These are phyloP conservation scores for Mimosa pudica DNA, from an alignment of 306 rosid species.

Conservation along the genomic window DNA sequence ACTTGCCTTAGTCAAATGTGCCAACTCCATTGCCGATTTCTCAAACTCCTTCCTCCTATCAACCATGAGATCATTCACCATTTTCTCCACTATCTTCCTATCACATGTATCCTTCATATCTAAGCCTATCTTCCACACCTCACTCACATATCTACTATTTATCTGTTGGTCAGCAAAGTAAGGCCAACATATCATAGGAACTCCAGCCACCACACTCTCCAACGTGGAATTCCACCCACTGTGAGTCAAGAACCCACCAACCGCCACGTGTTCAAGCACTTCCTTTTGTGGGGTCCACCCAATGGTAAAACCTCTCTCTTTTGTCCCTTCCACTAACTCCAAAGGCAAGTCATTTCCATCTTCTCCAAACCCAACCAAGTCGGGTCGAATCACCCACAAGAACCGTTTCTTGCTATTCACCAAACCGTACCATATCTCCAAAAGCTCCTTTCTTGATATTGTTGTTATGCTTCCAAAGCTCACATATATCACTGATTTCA, in stretches of 20 bases:
- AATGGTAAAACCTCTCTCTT: constrained; percentile 11
- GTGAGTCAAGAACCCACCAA: constrained; percentile 27
- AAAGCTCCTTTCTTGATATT: background rate
- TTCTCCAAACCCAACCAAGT: background rate
- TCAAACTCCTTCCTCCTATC: background rate
- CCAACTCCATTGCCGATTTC: background rate
- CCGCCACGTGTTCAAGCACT: background rate
- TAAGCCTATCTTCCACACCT: constrained; percentile 20
- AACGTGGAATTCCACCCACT: constrained; percentile 24
- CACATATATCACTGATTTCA: constrained; percentile 43
- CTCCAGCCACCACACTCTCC: constrained; percentile 16
- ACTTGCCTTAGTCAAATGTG: background rate
- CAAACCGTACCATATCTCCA: constrained; percentile 51
- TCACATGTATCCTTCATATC: constrained; percentile 23
- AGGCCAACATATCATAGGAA: constrained; percentile 21
- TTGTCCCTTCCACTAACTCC: constrained; percentile 3
- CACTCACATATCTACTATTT: constrained; percentile 19
- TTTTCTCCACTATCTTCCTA: background rate
- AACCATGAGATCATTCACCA: constrained; percentile 13
- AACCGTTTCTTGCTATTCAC: constrained; percentile 41
- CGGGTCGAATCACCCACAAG: constrained; percentile 45
- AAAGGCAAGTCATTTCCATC: background rate
- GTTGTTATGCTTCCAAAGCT: constrained; percentile 50
- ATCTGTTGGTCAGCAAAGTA: background rate
- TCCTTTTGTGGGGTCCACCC: constrained; percentile 23